Evolutionary conservation across 805 yeast genomes (phyloP), one percentile per base, ranked within the genome.

Genomic region (Candida sithepensis): DNA sequence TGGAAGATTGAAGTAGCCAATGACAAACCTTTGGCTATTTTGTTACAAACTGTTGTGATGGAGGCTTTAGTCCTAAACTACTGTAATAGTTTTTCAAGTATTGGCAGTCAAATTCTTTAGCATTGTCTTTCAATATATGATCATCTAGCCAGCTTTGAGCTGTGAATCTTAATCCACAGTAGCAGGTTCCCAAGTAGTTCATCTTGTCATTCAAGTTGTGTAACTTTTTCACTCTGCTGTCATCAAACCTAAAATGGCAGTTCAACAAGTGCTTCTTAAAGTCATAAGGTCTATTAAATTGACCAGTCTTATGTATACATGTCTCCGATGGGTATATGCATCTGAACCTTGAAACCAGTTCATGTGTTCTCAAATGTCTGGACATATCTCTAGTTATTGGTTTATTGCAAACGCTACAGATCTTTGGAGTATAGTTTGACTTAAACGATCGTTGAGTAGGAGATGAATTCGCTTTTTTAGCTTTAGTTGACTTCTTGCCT

Each of bases 281-380:
- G 60, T 82, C 88, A 60, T 82, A 82, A 5, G 84, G 85, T 42
- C 88, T 68, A 64, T 82, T 82, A 67, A 82, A 82, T 56, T 70
- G 77, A 24, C 85, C 82, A 13, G 81, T 71, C 56, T 75, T 79
- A 59, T 82, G 87, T 3, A 73, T 64, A 58, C 88, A 82, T 40
- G 65, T 64, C n/a, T 66, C 66, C 42, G 74, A 68, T 8, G 86
- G 86, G 55, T 73, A 82, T 16, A 77, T 70, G 59, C 88, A 82
- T 32, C 64, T 71, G 59, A 82, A 82, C 33, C 86, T 65, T 6
- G 84, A 72, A 16, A 73, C 76, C 10, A 68, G 64, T 56, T 79
- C 81, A 62, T 82, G 88, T 1, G 82, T 82, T 50, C 87, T 63
- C 69, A 79, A 65, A 59, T 82, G 88, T 36, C 88, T 65, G 1